Base-by-base conservation (phyloP, 2,329 filamentous ascomycete species). In the Ascochyta koolunga region DNA sequence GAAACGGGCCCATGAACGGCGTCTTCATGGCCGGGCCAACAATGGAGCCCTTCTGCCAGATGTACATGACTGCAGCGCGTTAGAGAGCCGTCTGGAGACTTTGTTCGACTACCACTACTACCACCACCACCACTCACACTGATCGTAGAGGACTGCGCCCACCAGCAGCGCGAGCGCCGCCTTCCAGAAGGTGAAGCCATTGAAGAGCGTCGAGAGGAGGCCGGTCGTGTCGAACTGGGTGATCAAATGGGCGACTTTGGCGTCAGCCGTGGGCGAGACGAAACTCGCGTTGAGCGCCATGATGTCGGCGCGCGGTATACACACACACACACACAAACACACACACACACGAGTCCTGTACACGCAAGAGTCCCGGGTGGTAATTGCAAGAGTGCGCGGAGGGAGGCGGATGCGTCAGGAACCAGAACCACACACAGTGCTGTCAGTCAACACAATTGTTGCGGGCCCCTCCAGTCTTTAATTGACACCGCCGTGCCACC, bases 71-170 rank as follows among this genome's bases (percentile, higher is more conserved):
- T 81, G 66, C 84, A 86, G 52, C 85, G 51, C 78, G 52, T 71
- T 49, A 70, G 66, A 29, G 32, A 25, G 15, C 9, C 13, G 18
- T 11, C 13, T 4, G 13, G 18, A n/a, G 5, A 33, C 24, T 19
- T 18, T 37, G n/a, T 15, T 16, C 5, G 5, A 1, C 10, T 21
- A 1, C 3, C 22, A 33, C 32, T 31, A 41, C 35, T 13, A 2
- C n/a, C 31, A 18, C 32, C 36, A 41, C 35, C 16, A 1, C 11
- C 31, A 82, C 90, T 75, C 82, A 96, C 93, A 81, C 80, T 98
- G 93, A 77, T 98, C 93, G 76, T 97, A 98, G 57, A 87, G 83
- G 53, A 97, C 73, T 44, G 95, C 59, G 15, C 90, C 90, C 62
- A 93, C 73, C 29, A 89, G 65, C 61, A 91, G 80, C 58, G 88